Base-by-base conservation (phyloP, 2,329 filamentous ascomycete species). In the Pestalotiopsis sp. region DNA sequence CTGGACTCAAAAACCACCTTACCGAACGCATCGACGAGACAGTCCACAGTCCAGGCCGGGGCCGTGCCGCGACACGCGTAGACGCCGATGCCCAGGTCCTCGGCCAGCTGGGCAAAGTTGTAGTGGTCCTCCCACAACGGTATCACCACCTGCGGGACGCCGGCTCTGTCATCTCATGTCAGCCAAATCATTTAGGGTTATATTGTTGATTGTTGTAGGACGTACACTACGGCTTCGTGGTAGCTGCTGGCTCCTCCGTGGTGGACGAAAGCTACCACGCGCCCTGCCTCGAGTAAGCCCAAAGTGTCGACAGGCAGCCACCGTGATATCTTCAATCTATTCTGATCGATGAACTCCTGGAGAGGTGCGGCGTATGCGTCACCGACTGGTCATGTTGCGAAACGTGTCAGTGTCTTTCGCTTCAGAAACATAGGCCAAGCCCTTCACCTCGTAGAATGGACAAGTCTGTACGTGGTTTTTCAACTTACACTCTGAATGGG, bases 21-120 rank as follows among this genome's bases (percentile, higher is more conserved):
- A 7, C 68, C 3, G 14, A 69, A 55, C 73, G 3, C 76, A 72
- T 2, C 74, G 72, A 7, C 77, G 74, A 26, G 75, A 73, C 7
- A 69, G 75, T 57, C 74, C 74, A 67, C 75, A 75, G 69, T 71
- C 77, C 6, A 76, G 77, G 48, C 6, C 3, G 66, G 68, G 9
- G 56, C 66, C 20, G 62, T 65, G 2, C 48, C 55, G 7, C 66
- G 61, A 5, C n/a, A 59, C 7, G 56, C 61, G 30, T 62, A 69
- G 7, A 68, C 10, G 20, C 68, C 68, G 3, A 69, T 58, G 20
- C 38, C 66, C 7, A 65, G 26, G 14, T 63, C n/a, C 26, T 69
- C 66, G 7, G 68, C 66, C 17, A 68, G n/a, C 44, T 57, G 60
- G 4, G 68, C 68, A 52, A 65, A 69, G 61, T 69, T 68, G 48